Evolutionary conservation across 306 rosid genomes (phyloP), one percentile per base, ranked within the genome.

Genomic region (Coriaria nepalensis): DNA sequence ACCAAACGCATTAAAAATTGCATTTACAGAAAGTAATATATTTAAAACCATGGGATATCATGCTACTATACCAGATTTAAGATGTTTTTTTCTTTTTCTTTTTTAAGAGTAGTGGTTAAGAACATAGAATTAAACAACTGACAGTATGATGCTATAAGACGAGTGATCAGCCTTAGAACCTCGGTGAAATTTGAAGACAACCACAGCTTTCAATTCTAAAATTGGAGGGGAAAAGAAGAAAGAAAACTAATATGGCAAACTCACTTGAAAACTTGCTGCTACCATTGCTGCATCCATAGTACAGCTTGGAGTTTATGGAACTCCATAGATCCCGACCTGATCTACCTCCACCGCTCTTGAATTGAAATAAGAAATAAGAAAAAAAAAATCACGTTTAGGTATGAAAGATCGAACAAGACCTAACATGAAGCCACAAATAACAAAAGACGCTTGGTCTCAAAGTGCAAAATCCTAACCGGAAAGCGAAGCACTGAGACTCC

Each of bases 201-300:
- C 29, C 29, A 20, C 29, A 3, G 29, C 29, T 20, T 20, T 20
- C 29, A 20, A 20, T 20, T 20, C 29, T 20, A 20, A 20, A 20
- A 20, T 3, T 29, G 6, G 13, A 10, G 10, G 36, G 13, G 33
- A 13, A 10, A 9, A 38, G 52, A 6, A 35, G 36, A 42, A 5
- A 7, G 0, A 12, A 43, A 7, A 33, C 43, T 15, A 33, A 20
- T 8, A 8, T 33, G n/a, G 29, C n/a, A 37, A 48, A 76, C 93
- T 60, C 80, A 90, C 98, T 78, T 55, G 41, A 74, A 72, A 85
- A 90, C 71, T 79, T 79, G 62, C 54, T 67, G 86, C 93, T 82
- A 36, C 86, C 68, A 63, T 75, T 76, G 77, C 87, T 69, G 59
- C 98, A 90, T 33, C 96, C 94, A 45, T 56, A 38, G 67, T 71